Percentiles rank a stretch among this genome's conserved stretches.
phyloP scores from a whole-genome alignment of 1,139 yeast species.

The Debaryomycetaceae sp. region DNA sequence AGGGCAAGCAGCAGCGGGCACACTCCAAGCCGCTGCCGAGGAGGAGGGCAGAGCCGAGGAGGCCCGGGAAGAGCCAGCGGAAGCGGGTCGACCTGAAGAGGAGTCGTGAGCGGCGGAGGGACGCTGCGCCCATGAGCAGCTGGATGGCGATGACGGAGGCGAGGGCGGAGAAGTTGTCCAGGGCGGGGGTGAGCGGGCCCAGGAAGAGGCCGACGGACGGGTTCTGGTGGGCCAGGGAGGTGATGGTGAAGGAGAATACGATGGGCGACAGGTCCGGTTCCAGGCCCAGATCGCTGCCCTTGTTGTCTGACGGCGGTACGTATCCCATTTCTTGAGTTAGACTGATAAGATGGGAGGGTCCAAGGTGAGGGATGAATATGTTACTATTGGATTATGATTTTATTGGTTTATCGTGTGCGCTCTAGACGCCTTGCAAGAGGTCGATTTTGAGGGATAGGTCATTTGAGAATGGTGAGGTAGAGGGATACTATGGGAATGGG shows the following conservation, averaged over 20 bases:
- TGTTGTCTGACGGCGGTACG: constrained; percentile 11
- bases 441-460: too few relatives aligned
- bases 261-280: too few relatives aligned
- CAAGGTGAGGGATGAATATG: too few relatives aligned
- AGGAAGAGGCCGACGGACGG: constrained; percentile 52
- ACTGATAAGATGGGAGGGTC: constrained; percentile 3
- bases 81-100: constrained; percentile 4
- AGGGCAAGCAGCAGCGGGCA: constrained; percentile 36
- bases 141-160: constrained; percentile 39
- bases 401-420: too few relatives aligned
- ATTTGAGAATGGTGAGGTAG: too few relatives aligned
- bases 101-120: constrained; percentile 14
- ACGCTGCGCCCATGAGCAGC: constrained; percentile 28
- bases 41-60: constrained; percentile 15
- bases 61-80: constrained; percentile 5
- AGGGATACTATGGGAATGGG: too few relatives aligned
- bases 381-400: too few relatives aligned
- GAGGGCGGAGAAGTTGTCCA: constrained; percentile 43
- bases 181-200: constrained; percentile 59
- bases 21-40: constrained; percentile 38
- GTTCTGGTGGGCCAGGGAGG: constrained; percentile 7
- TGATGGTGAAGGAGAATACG: constrained; percentile 9
- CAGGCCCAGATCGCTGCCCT: constrained; percentile 1
- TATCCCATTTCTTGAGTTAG: constrained; percentile 10
- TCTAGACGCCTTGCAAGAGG: too few relatives aligned